A percentile compares a stretch with the other conserved stretches of the same genome.
Conservation (phyloP, 495 filamentous ascomycete genomes). For the Umbilicaria muhlenbergii region DNA sequence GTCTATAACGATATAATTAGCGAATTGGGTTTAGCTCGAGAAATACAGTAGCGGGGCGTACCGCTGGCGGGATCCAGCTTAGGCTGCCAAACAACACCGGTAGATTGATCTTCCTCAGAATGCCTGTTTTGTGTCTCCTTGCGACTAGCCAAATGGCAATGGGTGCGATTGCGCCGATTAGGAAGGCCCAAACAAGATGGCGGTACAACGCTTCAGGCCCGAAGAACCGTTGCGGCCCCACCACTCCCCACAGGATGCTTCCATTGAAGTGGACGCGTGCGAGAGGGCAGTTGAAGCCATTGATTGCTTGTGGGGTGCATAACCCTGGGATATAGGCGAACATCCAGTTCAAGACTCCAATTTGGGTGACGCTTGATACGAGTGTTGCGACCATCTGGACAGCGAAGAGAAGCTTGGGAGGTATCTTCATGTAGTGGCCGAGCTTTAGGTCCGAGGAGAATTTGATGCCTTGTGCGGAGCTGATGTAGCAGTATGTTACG, state of each 20-base stretch:
- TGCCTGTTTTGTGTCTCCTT: constrained; percentile 20
- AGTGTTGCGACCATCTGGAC: constrained; percentile 73
- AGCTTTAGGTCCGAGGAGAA: constrained; percentile 79
- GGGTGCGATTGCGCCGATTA: constrained; percentile 54
- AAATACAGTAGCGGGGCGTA: constrained; percentile 1
- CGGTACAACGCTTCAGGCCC: constrained; percentile 56
- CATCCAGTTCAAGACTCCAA: constrained; percentile 81
- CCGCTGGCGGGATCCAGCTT: constrained; percentile 68
- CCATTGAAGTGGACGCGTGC: constrained; percentile 85
- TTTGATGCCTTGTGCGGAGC: constrained; percentile 68
- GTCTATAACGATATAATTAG: constrained; percentile 21
- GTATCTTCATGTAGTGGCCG: constrained; percentile 89
- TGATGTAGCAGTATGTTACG: constrained; percentile 72
- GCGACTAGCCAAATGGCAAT: constrained; percentile 49
- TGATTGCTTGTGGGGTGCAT: constrained; percentile 62
- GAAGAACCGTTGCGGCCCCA: constrained; percentile 65
- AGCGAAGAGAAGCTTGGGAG: constrained; percentile 60
- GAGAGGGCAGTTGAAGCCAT: constrained; percentile 78
- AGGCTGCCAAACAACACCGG: constrained; percentile 59
- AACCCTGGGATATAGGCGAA: constrained; percentile 58
- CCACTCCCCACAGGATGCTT: constrained; percentile 76
- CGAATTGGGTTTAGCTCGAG: constrained; percentile 2
- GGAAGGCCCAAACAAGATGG: constrained; percentile 60
- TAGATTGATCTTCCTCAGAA: constrained; percentile 51
- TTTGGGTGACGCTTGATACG: constrained; percentile 65